A percentile compares a stretch with the other conserved stretches of the same genome.
Evolutionary conservation across 495 filamentous ascomycete genomes (phyloP).

Genomic region (Viridothelium virens): DNA sequence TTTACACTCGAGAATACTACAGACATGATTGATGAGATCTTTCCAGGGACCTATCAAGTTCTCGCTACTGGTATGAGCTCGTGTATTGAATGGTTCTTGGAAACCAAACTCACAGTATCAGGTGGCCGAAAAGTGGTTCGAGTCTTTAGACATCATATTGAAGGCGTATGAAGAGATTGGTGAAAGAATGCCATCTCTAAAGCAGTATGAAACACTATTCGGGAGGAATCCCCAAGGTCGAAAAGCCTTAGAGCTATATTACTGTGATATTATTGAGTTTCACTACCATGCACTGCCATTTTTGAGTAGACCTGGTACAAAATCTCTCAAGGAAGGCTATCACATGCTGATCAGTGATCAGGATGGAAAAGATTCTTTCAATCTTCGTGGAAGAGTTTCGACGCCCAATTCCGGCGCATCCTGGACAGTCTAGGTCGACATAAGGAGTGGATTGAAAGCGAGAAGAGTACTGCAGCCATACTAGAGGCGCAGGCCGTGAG

Average conservation of each 20-base stretch:
- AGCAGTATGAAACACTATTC: background rate
- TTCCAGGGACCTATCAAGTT: conserved; percentile 5
- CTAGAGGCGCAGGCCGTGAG: background rate
- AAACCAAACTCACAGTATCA: background rate
- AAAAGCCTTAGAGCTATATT: background rate
- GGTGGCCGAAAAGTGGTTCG: conserved; percentile 1
- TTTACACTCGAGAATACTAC: background rate
- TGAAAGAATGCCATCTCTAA: background rate
- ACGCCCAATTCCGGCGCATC: background rate
- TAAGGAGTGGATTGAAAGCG: background rate
- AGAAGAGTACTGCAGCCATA: background rate
- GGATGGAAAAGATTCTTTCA: background rate
- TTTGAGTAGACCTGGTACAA: background rate
- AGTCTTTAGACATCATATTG: background rate
- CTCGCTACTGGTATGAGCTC: background rate
- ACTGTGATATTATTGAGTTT: background rate
- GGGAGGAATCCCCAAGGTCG: background rate
- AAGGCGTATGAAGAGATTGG: conserved; percentile 6
- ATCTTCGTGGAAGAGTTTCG: conserved; percentile 6
- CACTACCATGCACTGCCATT: background rate
- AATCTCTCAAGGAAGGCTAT: background rate
- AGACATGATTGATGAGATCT: background rate
- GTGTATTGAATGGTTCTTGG: background rate
- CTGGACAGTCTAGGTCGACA: background rate
- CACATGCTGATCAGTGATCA: background rate